A percentile compares a stretch with the other conserved stretches of the same genome.
These are phyloP conservation scores for Fusarium camptoceras DNA, from an alignment of 2,329 filamentous ascomycete genomes.

Conservation along the genomic window DNA sequence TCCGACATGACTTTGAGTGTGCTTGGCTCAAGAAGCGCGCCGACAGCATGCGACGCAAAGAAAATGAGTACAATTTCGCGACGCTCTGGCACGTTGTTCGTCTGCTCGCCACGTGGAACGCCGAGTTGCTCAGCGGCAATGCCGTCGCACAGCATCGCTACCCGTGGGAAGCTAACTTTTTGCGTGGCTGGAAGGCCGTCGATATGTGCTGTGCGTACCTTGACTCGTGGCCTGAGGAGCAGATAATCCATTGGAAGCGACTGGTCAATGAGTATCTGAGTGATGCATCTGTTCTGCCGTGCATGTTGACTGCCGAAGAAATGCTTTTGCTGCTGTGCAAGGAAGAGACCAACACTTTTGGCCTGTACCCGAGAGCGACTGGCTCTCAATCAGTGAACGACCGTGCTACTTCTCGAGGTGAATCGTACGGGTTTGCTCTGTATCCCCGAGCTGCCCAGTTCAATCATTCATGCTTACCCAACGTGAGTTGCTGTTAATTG, in stretches of 20 bases:
- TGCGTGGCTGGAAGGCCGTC: slow-evolving; percentile 44
- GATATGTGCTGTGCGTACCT: slow-evolving; percentile 47
- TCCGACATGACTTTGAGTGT: slow-evolving; percentile 46
- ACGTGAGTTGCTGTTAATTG: slow-evolving; percentile 33
- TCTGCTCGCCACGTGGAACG: slow-evolving; percentile 42
- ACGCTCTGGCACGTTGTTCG: slow-evolving; percentile 48
- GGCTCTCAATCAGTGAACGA: slow-evolving; percentile 35
- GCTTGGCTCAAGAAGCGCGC: slow-evolving; percentile 41
- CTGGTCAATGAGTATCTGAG: slow-evolving; percentile 41
- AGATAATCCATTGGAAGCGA: slow-evolving; percentile 44
- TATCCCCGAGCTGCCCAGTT: slow-evolving; percentile 48
- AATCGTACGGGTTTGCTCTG: slow-evolving; percentile 44
- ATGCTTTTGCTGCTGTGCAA: slow-evolving; percentile 45
- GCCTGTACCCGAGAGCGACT: slow-evolving; percentile 42
- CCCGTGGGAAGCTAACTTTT: slow-evolving; percentile 34
- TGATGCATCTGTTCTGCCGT: slow-evolving; percentile 31
- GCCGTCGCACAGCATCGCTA: background rate
- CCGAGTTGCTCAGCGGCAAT: slow-evolving; percentile 26
- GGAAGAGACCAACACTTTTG: slow-evolving; percentile 49
- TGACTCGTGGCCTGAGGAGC: slow-evolving; percentile 45
- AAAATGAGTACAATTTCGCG: slow-evolving; percentile 45
- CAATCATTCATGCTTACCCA: slow-evolving; percentile 48
- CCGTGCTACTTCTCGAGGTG: slow-evolving; percentile 32
- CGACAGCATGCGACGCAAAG: slow-evolving; percentile 26
- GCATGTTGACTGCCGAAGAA: slow-evolving; percentile 29